Evolutionary conservation across 225 moss, liverwort and hornwort species (phyloP).

Genomic region (Physcomitrium patens): DNA sequence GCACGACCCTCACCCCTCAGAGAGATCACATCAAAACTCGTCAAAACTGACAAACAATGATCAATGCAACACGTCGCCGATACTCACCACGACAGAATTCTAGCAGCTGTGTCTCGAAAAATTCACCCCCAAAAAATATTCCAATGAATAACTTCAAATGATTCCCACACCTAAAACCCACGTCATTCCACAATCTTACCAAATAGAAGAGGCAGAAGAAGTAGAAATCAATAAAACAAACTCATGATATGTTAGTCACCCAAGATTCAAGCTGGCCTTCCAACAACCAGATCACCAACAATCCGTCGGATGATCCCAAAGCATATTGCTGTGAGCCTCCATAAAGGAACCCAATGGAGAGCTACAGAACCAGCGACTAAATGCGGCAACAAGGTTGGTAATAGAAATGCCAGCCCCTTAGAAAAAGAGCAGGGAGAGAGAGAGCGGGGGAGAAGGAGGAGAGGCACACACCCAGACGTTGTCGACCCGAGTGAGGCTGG

Average conservation of each 20-base stretch:
- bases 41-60: background rate
- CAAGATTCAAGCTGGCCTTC: conserved; percentile 13
- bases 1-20: background rate
- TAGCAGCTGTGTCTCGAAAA: background rate
- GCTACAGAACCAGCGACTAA: background rate
- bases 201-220: too few relatives aligned
- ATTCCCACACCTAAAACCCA: too few relatives aligned
- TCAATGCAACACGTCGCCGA: too few relatives aligned
- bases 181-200: too few relatives aligned
- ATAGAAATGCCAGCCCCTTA: background rate
- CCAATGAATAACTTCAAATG: too few relatives aligned
- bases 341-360: background rate
- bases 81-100: background rate
- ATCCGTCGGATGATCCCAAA: background rate
- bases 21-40: background rate
- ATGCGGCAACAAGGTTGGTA: background rate
- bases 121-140: too few relatives aligned
- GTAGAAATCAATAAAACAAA: background rate
- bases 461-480: background rate
- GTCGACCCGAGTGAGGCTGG: background rate
- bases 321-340: background rate
- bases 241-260: background rate
- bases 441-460: too few relatives aligned
- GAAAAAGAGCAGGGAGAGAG: too few relatives aligned
- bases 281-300: background rate